A percentile compares a stretch with the other conserved stretches of the same genome.
Conservation (phyloP, 2,329 filamentous ascomycete species). For the Canariomyces notabilis region DNA sequence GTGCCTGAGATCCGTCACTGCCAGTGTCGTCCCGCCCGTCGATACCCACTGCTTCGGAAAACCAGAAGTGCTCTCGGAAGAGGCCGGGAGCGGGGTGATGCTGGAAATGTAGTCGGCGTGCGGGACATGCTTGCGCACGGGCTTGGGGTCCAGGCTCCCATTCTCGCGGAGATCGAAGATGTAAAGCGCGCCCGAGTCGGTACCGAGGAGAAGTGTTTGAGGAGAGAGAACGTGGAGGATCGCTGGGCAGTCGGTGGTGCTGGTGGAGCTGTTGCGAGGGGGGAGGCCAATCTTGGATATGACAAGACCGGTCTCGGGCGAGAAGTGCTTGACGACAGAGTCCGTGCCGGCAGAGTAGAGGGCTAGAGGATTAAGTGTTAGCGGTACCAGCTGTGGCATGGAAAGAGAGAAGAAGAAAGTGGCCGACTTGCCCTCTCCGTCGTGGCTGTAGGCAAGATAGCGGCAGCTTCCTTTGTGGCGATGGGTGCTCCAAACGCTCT, state of each 20-base stretch:
- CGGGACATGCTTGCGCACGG: slow-evolving; percentile 75
- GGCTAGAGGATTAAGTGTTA: slow-evolving; percentile 32
- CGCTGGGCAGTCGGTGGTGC: slow-evolving; percentile 58
- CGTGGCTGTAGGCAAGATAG: slow-evolving; percentile 69
- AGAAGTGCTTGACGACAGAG: slow-evolving; percentile 50
- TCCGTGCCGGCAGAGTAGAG: slow-evolving; percentile 61
- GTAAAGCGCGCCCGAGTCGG: slow-evolving; percentile 85
- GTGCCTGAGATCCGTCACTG: slow-evolving; percentile 80
- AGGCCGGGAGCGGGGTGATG: slow-evolving; percentile 75
- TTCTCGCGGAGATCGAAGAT: slow-evolving; percentile 74
- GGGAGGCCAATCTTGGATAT: slow-evolving; percentile 79
- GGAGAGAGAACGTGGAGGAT: slow-evolving; percentile 80
- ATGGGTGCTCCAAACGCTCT: slow-evolving; percentile 78
- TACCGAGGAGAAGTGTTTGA: slow-evolving; percentile 81
- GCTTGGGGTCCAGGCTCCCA: slow-evolving; percentile 53
- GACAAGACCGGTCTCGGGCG: slow-evolving; percentile 58
- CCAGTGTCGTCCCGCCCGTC: slow-evolving; percentile 85
- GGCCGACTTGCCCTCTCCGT: slow-evolving; percentile 60
- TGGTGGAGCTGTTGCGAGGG: slow-evolving; percentile 46
- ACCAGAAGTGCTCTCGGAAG: slow-evolving; percentile 75
- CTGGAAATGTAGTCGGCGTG: slow-evolving; percentile 93
- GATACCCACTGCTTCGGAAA: slow-evolving; percentile 94
- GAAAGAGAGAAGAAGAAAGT: background rate
- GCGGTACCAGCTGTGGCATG: background rate
- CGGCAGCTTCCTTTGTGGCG: slow-evolving; percentile 94